Evolutionary conservation across 768 basidiomycete genomes (phyloP).

Genomic region (Mycena chlorophos): DNA sequence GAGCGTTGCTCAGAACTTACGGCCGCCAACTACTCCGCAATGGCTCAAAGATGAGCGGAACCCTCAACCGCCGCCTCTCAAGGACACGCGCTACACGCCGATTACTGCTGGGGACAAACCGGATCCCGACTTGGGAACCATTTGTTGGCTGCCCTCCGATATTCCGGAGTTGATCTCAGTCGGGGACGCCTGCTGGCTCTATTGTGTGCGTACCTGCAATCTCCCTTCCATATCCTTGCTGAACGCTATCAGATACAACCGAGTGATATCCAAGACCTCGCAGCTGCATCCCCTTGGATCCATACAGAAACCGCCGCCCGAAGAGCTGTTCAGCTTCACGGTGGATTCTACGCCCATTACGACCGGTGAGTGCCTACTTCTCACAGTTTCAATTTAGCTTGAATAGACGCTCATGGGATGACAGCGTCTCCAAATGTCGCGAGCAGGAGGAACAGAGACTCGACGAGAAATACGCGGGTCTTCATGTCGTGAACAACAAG

Average conservation of each 20-base stretch:
- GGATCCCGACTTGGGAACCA: not conserved
- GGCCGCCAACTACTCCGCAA: not conserved
- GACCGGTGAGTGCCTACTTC: not conserved
- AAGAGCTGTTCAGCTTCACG: not conserved
- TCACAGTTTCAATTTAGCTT: not conserved
- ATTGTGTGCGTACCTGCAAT: not conserved
- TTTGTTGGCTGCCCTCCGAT: not conserved
- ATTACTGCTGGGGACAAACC: not conserved
- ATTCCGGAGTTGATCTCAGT: not conserved
- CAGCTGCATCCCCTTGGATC: not conserved
- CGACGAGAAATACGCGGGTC: not conserved
- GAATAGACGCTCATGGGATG: too few relatives aligned
- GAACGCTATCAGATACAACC: not conserved
- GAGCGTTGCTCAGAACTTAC: not conserved
- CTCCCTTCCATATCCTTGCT: not conserved
- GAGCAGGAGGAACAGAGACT: not conserved
- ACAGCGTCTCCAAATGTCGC: not conserved
- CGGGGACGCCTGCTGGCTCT: not conserved
- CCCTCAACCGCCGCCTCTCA: constrained; percentile 1
- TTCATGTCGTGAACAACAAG: not conserved
- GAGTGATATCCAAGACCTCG: not conserved
- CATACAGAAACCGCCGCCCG: not conserved
- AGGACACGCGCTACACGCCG: not conserved
- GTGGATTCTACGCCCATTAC: not conserved
- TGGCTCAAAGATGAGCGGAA: not conserved